Evolutionary conservation across 2,329 filamentous ascomycete genomes (phyloP).

Genomic region (Dryadomyces quercivorus): DNA sequence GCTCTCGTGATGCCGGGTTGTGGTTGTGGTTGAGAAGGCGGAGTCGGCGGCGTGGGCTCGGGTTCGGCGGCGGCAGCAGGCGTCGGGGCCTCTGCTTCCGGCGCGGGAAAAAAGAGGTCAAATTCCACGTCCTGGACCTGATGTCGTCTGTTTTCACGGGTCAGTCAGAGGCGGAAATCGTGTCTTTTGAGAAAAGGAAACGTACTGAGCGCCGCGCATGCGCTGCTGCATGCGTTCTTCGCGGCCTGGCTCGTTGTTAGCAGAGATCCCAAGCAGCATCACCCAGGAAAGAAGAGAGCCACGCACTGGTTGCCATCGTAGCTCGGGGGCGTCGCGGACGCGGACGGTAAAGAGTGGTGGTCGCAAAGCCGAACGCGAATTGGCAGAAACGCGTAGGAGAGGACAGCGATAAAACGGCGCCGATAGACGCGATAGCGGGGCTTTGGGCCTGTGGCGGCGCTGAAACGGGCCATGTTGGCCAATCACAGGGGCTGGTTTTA

Average conservation of each 20-base stretch:
- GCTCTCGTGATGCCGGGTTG: slow-evolving; percentile 15
- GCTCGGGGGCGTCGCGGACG: background rate
- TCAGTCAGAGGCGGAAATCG: background rate
- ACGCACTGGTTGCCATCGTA: background rate
- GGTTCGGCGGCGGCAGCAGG: slow-evolving; percentile 1
- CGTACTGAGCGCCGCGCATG: slow-evolving; percentile 52
- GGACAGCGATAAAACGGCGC: background rate
- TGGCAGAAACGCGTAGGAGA: background rate
- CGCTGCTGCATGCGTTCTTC: slow-evolving; percentile 52
- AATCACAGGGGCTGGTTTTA: background rate
- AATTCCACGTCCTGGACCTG: slow-evolving; percentile 51
- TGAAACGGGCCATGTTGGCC: background rate
- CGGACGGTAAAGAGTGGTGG: background rate
- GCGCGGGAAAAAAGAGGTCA: slow-evolving; percentile 28
- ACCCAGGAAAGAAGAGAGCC: background rate
- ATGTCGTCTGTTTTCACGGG: slow-evolving; percentile 27
- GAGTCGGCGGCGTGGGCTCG: background rate
- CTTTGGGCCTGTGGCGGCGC: background rate
- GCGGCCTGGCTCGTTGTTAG: slow-evolving; percentile 28
- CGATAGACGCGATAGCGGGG: too few species aligned
- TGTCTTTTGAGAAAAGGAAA: background rate
- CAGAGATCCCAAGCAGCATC: too few species aligned
- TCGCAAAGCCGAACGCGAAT: background rate
- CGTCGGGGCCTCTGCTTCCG: background rate
- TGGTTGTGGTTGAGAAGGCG: background rate